Evolutionary conservation across 1,284 basidiomycete genomes (phyloP), one percentile per base, ranked within the genome.

Genomic region (Tremellales sp.): DNA sequence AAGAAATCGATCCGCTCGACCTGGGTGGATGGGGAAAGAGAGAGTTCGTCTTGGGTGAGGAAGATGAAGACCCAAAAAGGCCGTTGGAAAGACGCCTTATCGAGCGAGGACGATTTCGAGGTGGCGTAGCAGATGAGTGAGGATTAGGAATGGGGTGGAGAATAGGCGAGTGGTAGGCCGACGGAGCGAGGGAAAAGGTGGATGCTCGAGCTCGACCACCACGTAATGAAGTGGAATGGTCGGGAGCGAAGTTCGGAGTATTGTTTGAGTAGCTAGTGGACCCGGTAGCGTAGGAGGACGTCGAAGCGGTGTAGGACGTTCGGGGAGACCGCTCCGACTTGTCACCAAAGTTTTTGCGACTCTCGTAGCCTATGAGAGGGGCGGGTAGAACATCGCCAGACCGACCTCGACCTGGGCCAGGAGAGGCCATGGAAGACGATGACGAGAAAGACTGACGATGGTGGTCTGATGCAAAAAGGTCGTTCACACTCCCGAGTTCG

Each of bases 11-110:
- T 7, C 61, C 63, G 37, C 60, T 64, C 2, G 65, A 67, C 44
- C 62, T 48, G 9, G 65, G 56, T 5, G 67, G 66, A 2, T 66
- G 49, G 8, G 67, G 67, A 47, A 68, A 65, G 4, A 66, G 54
- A 10, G 51, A 44, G 13, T 52, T 44, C n/a, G 45, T 51, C 38
- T 57, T 53, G 4, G 68, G 63, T 5, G 65, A 66, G 6, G 58
- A 55, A 4, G 61, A 51, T 5, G 50, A 50, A 1, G 60, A 44
- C 0, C 60, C 53, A 26, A 71, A 57, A 4, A 68, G 48, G 8
- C 63, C 63, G 22, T 56, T 65, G 0, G 66, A 68, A 3, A 71
- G 31, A 5, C 64, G 58, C 14, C 60, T 51, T 4, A 70, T 60
- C 1, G 63, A 66, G 3, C 60, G 57, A 1, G 66, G 54, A 25